phyloP scores from a whole-genome alignment of 169 alveolate species.

The Babesia gibsoni region DNA sequence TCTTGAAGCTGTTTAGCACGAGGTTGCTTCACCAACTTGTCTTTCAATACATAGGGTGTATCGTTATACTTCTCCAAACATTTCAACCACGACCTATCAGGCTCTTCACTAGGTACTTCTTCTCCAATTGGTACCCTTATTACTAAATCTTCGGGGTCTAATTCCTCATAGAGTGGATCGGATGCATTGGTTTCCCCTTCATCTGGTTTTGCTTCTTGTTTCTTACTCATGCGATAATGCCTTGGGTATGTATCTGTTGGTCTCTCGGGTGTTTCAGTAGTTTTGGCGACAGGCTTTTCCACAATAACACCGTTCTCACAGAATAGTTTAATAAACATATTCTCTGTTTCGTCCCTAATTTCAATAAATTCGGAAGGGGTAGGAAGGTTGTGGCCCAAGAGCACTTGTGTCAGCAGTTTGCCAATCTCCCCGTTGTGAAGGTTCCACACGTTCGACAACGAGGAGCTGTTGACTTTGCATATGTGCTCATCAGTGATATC shows the following conservation, averaged over 20 bases:
- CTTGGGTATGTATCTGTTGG: not conserved
- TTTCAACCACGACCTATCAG: not conserved
- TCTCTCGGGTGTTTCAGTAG: not conserved
- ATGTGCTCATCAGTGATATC: not conserved
- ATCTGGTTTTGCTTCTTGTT: not conserved
- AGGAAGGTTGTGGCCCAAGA: conserved; percentile 43
- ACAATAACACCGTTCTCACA: conserved; percentile 53
- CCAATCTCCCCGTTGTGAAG: conserved; percentile 58
- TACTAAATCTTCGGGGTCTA: not conserved
- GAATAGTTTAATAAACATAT: conserved; percentile 26
- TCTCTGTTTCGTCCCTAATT: conserved; percentile 9
- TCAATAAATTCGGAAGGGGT: conserved; percentile 21
- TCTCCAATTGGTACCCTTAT: not conserved
- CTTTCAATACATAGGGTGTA: not conserved
- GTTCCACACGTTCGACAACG: conserved; percentile 43
- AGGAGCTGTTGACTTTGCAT: conserved; percentile 17
- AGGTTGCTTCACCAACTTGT: not conserved
- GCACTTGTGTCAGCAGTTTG: conserved; percentile 49
- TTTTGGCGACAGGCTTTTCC: not conserved
- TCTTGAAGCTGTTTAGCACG: not conserved
- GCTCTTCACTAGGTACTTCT: not conserved
- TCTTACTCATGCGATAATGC: not conserved
- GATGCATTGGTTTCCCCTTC: not conserved
- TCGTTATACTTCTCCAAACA: not conserved
- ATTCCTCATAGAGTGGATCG: not conserved